These are phyloP conservation scores for Talaromyces liani DNA, from an alignment of 495 filamentous ascomycete species.

Conservation along the genomic window DNA sequence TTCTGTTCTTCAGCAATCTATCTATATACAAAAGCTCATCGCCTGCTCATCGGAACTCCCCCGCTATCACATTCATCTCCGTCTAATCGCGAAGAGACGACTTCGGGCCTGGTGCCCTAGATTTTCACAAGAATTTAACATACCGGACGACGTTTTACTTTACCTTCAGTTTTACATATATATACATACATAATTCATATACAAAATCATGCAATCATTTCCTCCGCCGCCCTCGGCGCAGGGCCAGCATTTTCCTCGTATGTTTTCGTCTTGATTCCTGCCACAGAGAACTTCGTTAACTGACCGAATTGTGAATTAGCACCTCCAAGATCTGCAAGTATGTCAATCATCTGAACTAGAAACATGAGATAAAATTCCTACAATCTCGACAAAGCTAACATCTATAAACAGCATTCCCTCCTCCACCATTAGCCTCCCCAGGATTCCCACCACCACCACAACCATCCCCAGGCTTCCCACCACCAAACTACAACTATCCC, in stretches of 20 bases:
- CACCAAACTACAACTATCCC: constrained; percentile 30
- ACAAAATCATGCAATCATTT: constrained; percentile 10
- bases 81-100: background rate
- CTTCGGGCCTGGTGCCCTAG: background rate
- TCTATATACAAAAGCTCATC: background rate
- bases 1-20: background rate
- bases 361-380: background rate
- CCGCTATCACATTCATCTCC: background rate
- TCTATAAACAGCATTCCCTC: constrained; percentile 9
- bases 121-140: background rate
- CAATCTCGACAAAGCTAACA: background rate
- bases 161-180: background rate
- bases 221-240: constrained; percentile 13
- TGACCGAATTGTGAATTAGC: constrained; percentile 8
- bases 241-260: constrained; percentile 13
- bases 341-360: background rate
- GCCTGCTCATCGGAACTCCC: background rate
- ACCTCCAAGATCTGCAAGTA: constrained; percentile 14
- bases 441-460: constrained; percentile 26
- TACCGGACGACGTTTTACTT: background rate
- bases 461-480: constrained; percentile 20
- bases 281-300: background rate
- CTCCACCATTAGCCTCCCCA: constrained; percentile 13
- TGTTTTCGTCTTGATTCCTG: background rate
- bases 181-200: background rate